Evolutionary conservation across 2,329 filamentous ascomycete species (phyloP).

Genomic region (Cercospora zeina): DNA sequence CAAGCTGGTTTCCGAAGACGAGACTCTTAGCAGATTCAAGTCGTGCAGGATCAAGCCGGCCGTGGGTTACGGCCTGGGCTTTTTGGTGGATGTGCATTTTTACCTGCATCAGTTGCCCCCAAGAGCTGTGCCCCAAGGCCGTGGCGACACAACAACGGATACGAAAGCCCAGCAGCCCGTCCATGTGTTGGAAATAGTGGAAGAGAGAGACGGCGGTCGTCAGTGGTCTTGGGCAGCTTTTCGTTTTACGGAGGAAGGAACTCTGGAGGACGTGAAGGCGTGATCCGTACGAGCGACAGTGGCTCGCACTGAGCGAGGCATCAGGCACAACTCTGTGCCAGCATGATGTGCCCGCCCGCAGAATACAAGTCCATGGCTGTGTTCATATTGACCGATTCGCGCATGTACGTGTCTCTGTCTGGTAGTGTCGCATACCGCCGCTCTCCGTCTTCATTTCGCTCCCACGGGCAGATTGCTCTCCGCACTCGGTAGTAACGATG

Average conservation of each 20-base stretch:
- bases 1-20: constrained; percentile 25
- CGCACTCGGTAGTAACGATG: constrained; percentile 45
- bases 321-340: constrained; percentile 2
- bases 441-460: constrained; percentile 16
- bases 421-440: neutral
- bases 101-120: constrained; percentile 43
- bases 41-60: constrained; percentile 43
- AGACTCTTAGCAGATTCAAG: constrained; percentile 46
- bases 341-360: neutral
- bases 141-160: constrained; percentile 27
- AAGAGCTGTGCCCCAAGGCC: neutral
- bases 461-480: constrained; percentile 31
- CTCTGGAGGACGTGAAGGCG: constrained; percentile 19
- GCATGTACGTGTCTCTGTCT: constrained; percentile 4
- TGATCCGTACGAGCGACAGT: neutral
- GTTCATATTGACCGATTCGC: neutral
- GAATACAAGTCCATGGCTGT: constrained; percentile 3
- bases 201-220: constrained; percentile 43
- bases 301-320: neutral
- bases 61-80: constrained; percentile 42
- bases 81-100: constrained; percentile 46
- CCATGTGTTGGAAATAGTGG: constrained; percentile 48
- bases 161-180: constrained; percentile 32
- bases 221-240: constrained; percentile 45
- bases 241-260: constrained; percentile 27